phyloP scores from a whole-genome alignment of 257 asterid genomes.

The Solanum chmielewskii region DNA sequence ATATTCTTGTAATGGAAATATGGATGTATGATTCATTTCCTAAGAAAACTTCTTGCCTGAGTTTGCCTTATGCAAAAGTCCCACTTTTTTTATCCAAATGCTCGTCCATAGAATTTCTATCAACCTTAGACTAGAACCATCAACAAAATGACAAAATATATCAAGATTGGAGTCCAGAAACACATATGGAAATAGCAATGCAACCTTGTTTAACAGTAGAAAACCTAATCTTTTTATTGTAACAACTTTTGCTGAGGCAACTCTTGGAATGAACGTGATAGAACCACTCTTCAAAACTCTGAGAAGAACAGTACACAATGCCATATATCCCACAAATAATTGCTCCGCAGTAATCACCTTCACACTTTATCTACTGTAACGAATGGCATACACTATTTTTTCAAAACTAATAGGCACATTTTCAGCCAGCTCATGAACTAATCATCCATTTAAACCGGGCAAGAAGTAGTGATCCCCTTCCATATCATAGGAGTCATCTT shows the following conservation, averaged over 20 bases:
- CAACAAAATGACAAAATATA: too few relatives aligned
- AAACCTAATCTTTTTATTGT: neutral
- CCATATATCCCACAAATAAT: neutral
- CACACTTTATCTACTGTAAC: neutral
- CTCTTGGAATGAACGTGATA: neutral
- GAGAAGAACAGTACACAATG: neutral
- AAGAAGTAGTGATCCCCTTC: neutral
- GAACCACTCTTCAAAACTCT: neutral
- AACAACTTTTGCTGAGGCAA: neutral
- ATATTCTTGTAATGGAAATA: neutral
- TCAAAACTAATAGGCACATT: neutral
- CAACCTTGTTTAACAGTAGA: neutral
- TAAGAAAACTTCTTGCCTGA: neutral
- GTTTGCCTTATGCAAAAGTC: neutral
- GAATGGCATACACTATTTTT: neutral
- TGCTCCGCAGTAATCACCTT: neutral
- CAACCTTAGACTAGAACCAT: neutral
- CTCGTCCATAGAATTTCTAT: neutral
- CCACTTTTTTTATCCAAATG: neutral
- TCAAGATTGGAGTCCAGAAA: neutral
- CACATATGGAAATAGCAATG: neutral
- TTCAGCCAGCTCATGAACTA: neutral
- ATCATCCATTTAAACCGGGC: neutral
- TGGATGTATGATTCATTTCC: neutral
- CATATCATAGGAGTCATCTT: neutral